A percentile compares a stretch with the other conserved stretches of the same genome.
Conservation (phyloP, 1,284 basidiomycete genomes). For the Apiotrichum mycotoxinovorans region DNA sequence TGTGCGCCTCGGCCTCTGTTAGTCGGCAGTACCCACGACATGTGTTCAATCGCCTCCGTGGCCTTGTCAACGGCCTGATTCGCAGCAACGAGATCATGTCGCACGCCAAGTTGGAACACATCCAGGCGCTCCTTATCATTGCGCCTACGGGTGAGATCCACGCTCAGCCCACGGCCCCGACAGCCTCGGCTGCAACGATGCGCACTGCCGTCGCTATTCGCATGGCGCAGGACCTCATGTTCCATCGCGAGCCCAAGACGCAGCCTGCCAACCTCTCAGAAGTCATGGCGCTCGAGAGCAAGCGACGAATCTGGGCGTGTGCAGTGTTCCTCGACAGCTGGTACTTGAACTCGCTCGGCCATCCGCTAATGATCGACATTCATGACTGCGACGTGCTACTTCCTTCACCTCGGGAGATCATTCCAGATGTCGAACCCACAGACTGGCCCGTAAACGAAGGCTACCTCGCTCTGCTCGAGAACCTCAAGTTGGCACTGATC, state of each 20-base stretch:
- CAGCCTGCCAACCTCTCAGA: slow-evolving; percentile 34
- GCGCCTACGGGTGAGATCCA: slow-evolving; percentile 51
- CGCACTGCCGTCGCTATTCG: slow-evolving; percentile 60
- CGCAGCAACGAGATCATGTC: slow-evolving; percentile 85
- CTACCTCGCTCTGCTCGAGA: slow-evolving; percentile 56
- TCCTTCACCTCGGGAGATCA: slow-evolving; percentile 63
- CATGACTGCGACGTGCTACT: slow-evolving; percentile 88
- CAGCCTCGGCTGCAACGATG: slow-evolving; percentile 45
- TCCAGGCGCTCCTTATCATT: slow-evolving; percentile 73
- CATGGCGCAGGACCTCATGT: slow-evolving; percentile 90
- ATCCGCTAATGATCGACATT: slow-evolving; percentile 80
- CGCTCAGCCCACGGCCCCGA: slow-evolving; percentile 47
- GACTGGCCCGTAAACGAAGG: slow-evolving; percentile 52
- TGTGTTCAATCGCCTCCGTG: slow-evolving; percentile 78
- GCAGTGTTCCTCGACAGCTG: slow-evolving; percentile 90
- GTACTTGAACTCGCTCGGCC: slow-evolving; percentile 51
- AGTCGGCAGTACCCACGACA: slow-evolving; percentile 75
- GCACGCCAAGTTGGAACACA: slow-evolving; percentile 77
- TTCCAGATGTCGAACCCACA: slow-evolving; percentile 55
- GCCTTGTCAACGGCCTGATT: slow-evolving; percentile 78
- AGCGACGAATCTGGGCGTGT: slow-evolving; percentile 81
- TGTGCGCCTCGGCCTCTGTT: slow-evolving; percentile 85
- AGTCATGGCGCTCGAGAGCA: slow-evolving; percentile 63
- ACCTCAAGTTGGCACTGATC: slow-evolving; percentile 79
- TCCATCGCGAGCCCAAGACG: slow-evolving; percentile 63